Base-by-base conservation (phyloP, 164 flowering plant genomes). In the Paratinospora sagittata region DNA sequence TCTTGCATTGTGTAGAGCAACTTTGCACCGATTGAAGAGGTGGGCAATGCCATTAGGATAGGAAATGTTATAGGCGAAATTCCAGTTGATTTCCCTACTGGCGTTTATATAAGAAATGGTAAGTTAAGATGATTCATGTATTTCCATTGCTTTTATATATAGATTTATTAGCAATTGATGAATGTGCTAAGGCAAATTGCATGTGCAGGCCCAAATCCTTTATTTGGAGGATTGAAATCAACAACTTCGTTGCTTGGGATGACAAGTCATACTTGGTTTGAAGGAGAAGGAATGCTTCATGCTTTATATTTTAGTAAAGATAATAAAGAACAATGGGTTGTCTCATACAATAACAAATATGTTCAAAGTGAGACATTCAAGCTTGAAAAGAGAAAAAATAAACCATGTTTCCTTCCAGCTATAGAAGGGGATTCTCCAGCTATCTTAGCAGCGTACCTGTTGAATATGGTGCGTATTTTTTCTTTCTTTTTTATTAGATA, bases 211-310 rank as follows among this genome's bases (percentile, higher is more conserved):
- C 75, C 87, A 43, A 89, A 89, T 73, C 91, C 93, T 67, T 80
- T 84, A 0, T 86, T 82, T 81, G 90, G 91, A 70, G 85, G 86
- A 14, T 49, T 80, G 21, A 82, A 89, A 72, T 79, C 85, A 6
- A 72, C 86, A 2, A 65, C 4, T 2, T 87, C 90, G 0, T 26
- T 84, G 13, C 83, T 89, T 69, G 93, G 93, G n/a, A 71, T 67
- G 68, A 80, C 93, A 63, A 86, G 78, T 52, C 68, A 83, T 27
- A 71, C 63, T 1, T 87, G 88, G 93, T 52, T 87, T 19, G 93
- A 89, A 80, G 93, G 91, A 65, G 90, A 89, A 82, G 93, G 91
- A 52, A 86, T 88, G 90, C 79, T 87, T 45, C 90, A 87, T 77
- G 87, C 90, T 13, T 27, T 89, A 26, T 83, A 87, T 67, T 87